A percentile compares a stretch with the other conserved stretches of the same genome.
Conservation (phyloP, 2,329 filamentous ascomycete genomes). For the Aspergillus ibericus region DNA sequence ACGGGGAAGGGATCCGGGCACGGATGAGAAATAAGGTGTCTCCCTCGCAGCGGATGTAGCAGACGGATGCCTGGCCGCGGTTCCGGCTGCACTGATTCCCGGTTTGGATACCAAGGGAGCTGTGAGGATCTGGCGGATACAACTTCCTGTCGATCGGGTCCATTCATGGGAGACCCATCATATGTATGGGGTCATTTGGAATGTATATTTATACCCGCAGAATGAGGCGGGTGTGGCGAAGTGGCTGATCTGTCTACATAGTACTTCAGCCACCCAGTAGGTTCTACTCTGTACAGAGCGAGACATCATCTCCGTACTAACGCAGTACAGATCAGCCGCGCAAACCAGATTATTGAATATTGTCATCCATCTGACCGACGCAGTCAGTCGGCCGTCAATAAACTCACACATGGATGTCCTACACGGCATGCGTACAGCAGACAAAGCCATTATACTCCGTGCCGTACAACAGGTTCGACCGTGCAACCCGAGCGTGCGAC, state of each 20-base stretch:
- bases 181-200: background rate
- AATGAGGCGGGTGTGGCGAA: background rate
- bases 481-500: background rate
- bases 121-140: background rate
- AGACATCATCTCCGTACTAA: too few species aligned
- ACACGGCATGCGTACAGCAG: background rate
- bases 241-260: too few species aligned
- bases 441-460: background rate
- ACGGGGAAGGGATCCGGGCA: background rate
- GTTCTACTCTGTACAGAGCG: too few species aligned
- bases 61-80: conserved; percentile 2
- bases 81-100: conserved; percentile 5
- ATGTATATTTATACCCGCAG: background rate
- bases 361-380: conserved; percentile 2
- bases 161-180: background rate
- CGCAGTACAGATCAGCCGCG: too few species aligned
- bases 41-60: conserved; percentile 16
- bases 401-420: background rate
- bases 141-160: background rate
- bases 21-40: conserved; percentile 9
- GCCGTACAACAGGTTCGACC: background rate
- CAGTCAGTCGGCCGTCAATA: background rate
- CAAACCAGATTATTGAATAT: too few species aligned
- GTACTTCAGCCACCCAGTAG: too few species aligned
- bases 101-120: background rate